phyloP scores from a whole-genome alignment of 1,284 basidiomycete species.

The Puccinia polysora region DNA sequence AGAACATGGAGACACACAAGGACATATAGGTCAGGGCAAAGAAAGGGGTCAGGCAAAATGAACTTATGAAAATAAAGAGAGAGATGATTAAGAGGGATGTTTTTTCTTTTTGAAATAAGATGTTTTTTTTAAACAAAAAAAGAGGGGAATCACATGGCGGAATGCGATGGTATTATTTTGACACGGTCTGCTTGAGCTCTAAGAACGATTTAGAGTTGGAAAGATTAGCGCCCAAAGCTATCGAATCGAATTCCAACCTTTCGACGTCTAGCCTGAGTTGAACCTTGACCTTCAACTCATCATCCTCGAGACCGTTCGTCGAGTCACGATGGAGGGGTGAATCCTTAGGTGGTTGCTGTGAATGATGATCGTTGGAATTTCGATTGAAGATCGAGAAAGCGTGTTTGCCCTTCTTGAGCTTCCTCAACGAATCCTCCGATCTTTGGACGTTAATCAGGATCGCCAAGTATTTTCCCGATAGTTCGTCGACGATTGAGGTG shows the following conservation, averaged over 20 bases:
- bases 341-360: conserved; percentile 50
- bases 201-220: conserved; percentile 59
- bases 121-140: too few relatives aligned
- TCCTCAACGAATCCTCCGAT: conserved; percentile 76
- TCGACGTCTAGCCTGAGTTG: conserved; percentile 85
- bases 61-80: too few relatives aligned
- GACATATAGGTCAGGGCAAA: too few relatives aligned
- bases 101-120: too few relatives aligned
- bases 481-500: conserved; percentile 31
- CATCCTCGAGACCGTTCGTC: conserved; percentile 56
- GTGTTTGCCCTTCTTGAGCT: conserved; percentile 78
- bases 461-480: conserved; percentile 54
- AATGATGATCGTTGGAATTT: conserved; percentile 53
- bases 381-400: conserved; percentile 67
- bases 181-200: conserved; percentile 27
- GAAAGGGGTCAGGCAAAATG: too few relatives aligned
- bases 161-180: too few relatives aligned
- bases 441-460: conserved; percentile 76
- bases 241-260: conserved; percentile 71
- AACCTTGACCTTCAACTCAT: conserved; percentile 59
- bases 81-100: too few relatives aligned
- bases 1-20: too few relatives aligned
- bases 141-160: too few relatives aligned
- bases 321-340: too few relatives aligned
- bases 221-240: conserved; percentile 65